Percentiles rank a stretch among this genome's conserved stretches.
Evolutionary conservation across 192 early-diverging fungal species (phyloP).

Genomic region (Podila epicladia): DNA sequence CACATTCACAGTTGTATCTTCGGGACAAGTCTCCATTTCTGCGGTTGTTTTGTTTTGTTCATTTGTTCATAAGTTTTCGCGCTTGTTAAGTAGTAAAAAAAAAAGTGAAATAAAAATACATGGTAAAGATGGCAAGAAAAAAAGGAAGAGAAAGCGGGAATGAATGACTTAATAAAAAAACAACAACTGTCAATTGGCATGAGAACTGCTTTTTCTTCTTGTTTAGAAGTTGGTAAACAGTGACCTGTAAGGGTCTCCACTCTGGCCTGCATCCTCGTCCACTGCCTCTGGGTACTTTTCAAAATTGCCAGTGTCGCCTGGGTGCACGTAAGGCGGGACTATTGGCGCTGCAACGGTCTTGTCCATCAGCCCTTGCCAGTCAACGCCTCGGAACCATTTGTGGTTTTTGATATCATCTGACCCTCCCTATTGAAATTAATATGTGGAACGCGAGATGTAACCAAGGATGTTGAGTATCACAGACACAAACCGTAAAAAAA

Average conservation of each 20-base stretch:
- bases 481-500: not conserved
- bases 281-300: constrained; percentile 93
- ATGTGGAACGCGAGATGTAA: too few relatives aligned
- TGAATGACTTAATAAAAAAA: not conserved
- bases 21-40: too few relatives aligned
- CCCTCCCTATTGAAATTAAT: constrained; percentile 66
- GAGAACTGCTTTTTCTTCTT: not conserved
- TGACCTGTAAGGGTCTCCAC: constrained; percentile 79
- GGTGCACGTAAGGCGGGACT: constrained; percentile 84
- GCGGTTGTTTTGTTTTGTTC: not conserved
- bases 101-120: not conserved
- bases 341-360: constrained; percentile 86
- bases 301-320: constrained; percentile 98
- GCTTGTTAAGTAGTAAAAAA: not conserved
- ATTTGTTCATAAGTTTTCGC: not conserved
- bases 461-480: not conserved
- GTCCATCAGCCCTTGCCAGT: constrained; percentile 89
- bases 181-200: too few relatives aligned
- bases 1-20: too few relatives aligned
- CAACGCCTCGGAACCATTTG: constrained; percentile 93
- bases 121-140: not conserved
- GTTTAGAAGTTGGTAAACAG: constrained; percentile 79
- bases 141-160: not conserved
- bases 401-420: constrained; percentile 93
- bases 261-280: constrained; percentile 63